Conservation (phyloP, 139 green algal genomes). For the Chlorella sorokiniana region DNA sequence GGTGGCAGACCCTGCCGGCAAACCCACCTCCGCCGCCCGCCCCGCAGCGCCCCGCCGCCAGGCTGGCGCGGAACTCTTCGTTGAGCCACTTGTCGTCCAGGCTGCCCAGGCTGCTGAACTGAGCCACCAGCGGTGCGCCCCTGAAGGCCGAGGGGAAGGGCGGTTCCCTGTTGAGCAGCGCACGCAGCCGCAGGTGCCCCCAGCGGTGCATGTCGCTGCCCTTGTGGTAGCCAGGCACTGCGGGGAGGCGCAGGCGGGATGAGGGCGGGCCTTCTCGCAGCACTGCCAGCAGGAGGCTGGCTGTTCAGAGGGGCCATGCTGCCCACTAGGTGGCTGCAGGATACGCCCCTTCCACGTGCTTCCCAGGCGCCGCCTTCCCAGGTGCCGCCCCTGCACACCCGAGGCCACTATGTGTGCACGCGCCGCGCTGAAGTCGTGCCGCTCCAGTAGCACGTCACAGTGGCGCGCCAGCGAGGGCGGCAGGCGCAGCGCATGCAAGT, state of each 20-base stretch:
- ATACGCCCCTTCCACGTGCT: no score
- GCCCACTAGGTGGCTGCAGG: no score
- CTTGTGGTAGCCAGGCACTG: background rate
- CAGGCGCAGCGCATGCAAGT: conserved; percentile 62
- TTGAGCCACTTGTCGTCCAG: conserved; percentile 69
- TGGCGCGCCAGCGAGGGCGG: conserved; percentile 14
- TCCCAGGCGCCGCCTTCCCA: background rate
- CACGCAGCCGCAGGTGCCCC: conserved; percentile 73
- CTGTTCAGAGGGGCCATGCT: no score
- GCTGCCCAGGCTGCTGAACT: conserved; percentile 76
- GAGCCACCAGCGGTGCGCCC: conserved; percentile 52
- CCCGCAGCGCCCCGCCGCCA: conserved; percentile 51
- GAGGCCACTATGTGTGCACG: conserved; percentile 58
- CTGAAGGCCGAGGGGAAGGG: conserved; percentile 42
- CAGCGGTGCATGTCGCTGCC: conserved; percentile 41
- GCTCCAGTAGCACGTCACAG: conserved; percentile 10
- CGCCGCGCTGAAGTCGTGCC: conserved; percentile 72
- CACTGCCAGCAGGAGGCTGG: no score
- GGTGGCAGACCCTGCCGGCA: background rate
- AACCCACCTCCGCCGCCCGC: background rate
- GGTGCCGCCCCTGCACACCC: background rate
- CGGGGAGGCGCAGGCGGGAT: background rate
- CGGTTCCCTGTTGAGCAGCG: conserved; percentile 50
- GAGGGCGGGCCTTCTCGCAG: no score
- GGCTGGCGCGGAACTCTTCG: conserved; percentile 63